Percentiles rank a stretch among this genome's conserved stretches.
Conservation (phyloP, 139 green algal genomes). For the Chlorella sorokiniana region DNA sequence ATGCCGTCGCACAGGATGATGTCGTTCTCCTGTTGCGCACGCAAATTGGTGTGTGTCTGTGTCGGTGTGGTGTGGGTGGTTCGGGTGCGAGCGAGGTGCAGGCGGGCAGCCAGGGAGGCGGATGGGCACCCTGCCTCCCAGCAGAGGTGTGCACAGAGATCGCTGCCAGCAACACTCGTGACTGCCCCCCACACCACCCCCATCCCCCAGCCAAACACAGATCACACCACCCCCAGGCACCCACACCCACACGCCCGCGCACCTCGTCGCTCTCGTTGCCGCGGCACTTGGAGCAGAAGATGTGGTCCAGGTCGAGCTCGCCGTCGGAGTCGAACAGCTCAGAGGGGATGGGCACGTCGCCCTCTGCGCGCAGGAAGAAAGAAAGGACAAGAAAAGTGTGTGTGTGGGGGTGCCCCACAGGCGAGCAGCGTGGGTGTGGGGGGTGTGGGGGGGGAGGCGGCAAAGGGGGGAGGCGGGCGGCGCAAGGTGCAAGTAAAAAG, state of each 20-base stretch:
- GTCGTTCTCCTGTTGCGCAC: slow-evolving; percentile 81
- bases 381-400: neutral
- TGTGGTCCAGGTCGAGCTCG: slow-evolving; percentile 71
- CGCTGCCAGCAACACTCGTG: too few relatives aligned
- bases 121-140: too few relatives aligned
- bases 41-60: neutral
- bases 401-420: neutral
- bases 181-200: neutral
- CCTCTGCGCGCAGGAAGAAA: neutral
- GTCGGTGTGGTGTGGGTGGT: neutral
- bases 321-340: slow-evolving; percentile 69
- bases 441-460: too few relatives aligned
- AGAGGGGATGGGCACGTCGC: slow-evolving; percentile 17
- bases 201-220: too few relatives aligned
- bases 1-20: slow-evolving; percentile 91
- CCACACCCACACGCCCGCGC: neutral
- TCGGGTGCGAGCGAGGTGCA: neutral
- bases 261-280: slow-evolving; percentile 43
- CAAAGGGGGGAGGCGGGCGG: too few relatives aligned
- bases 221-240: neutral
- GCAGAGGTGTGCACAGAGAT: too few relatives aligned
- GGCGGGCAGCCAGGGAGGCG: neutral
- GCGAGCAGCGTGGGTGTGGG: neutral
- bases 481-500: too few relatives aligned
- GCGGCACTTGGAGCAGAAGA: slow-evolving; percentile 84